phyloP scores from a whole-genome alignment of 352 stramenopile species.

The Pythium insidiosum region DNA sequence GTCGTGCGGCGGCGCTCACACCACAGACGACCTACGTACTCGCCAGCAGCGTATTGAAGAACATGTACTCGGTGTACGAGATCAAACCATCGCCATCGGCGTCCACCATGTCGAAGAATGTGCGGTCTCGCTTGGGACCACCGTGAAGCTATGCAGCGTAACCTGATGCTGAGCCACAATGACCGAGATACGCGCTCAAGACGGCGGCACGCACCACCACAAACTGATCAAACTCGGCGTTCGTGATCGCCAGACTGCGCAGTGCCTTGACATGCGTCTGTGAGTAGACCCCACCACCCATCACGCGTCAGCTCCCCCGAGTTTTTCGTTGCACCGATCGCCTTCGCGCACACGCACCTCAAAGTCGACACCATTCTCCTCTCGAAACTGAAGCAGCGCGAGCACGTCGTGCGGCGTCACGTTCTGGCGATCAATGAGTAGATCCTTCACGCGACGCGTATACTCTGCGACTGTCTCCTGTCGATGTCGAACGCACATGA shows the following conservation, averaged over 20 bases:
- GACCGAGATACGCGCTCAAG: neutral
- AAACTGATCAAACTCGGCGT: slow-evolving; percentile 78
- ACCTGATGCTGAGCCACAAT: no score
- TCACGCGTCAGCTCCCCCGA: no score
- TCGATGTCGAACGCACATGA: neutral
- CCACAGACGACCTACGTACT: slow-evolving; percentile 68
- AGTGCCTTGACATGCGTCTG: slow-evolving; percentile 76
- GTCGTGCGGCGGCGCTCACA: no score
- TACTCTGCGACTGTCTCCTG: slow-evolving; percentile 48
- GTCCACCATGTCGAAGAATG: slow-evolving; percentile 83
- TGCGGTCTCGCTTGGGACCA: slow-evolving; percentile 42
- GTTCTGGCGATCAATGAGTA: slow-evolving; percentile 45
- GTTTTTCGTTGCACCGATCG: no score
- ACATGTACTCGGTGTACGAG: slow-evolving; percentile 86
- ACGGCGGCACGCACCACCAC: slow-evolving; percentile 21
- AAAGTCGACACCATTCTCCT: slow-evolving; percentile 65
- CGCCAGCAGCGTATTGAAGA: slow-evolving; percentile 81
- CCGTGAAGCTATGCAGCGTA: slow-evolving; percentile 31
- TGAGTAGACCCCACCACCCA: no score
- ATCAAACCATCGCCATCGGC: slow-evolving; percentile 83
- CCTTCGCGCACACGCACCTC: no score
- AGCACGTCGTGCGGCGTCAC: slow-evolving; percentile 40
- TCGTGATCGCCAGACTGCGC: slow-evolving; percentile 66
- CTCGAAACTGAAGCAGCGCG: slow-evolving; percentile 40
- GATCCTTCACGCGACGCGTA: slow-evolving; percentile 29